Base-by-base conservation (phyloP, 495 filamentous ascomycete species). In the Daldinia loculata region DNA sequence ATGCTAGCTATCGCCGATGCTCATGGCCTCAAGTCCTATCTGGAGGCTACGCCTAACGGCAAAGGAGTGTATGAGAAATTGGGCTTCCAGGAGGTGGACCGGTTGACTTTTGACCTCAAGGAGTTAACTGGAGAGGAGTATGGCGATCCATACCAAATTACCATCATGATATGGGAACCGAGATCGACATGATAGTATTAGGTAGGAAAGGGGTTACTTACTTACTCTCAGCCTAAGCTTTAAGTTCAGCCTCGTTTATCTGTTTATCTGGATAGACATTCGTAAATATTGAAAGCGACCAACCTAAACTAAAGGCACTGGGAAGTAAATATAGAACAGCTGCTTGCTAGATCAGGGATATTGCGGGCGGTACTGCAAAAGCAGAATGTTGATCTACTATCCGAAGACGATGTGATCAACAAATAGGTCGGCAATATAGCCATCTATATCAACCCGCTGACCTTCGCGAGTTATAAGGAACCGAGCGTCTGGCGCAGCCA, bases 41-140 rank as follows among this genome's bases (percentile, higher is more conserved):
- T 80, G 1, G 77, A 81, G 64, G 78, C 80, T 15, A 80, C 77
- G 7, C 70, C 74, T 6, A 51, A 63, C 4, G 80, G 77, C 9
- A 72, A 72, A 26, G 65, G 72, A 4, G 29, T 82, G 1, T 82
- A 82, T 61, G 72, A 71, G 53, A 81, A 74, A 26, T 57, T 75
- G 26, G 80, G 80, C 19, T 86, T 81, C 75, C 60, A 61, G 56
- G 64, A 67, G 30, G 71, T 80, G 8, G 79, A 81, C 34, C 41
- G 64, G 24, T 60, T 77, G 9, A 56, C 32, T 6, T 70, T 79
- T n/a, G 76, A 81, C 45, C 71, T 80, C 6, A 41, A 65, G 14
- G 65, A 72, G 30, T 74, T 72, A 22, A 70, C 66, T 14, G 59
- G 56, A 3, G 66, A 43, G 60, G 41, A 39, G 3, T 27, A 53